Conservation (phyloP, 306 rosid species). For the Phaseolus lunatus region DNA sequence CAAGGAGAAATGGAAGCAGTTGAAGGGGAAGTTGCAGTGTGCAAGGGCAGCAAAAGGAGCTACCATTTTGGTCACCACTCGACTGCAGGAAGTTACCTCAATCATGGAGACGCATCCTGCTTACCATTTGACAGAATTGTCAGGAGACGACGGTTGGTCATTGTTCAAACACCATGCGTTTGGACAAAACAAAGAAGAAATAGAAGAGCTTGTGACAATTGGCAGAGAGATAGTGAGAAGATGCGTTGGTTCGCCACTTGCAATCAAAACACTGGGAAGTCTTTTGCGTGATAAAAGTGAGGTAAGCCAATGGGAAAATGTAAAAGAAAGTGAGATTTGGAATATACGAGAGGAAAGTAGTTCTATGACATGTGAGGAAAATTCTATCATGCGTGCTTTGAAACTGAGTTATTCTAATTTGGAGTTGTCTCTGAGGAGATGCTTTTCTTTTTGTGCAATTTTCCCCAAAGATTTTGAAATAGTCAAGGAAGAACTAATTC, state of each 20-base stretch:
- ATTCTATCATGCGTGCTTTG: neutral
- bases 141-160: too few relatives aligned
- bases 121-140: too few relatives aligned
- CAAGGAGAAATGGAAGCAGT: conserved; percentile 28
- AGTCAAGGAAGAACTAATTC: neutral
- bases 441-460: neutral
- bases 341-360: neutral
- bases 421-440: neutral
- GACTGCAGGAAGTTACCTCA: neutral
- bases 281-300: neutral
- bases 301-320: conserved; percentile 40
- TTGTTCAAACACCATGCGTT: conserved; percentile 42
- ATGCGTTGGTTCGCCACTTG: too few relatives aligned
- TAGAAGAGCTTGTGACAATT: neutral
- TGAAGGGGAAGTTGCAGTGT: conserved; percentile 19
- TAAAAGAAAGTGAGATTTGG: too few relatives aligned
- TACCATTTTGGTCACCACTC: conserved; percentile 45
- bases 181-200: neutral
- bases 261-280: too few relatives aligned
- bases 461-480: neutral
- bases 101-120: too few relatives aligned
- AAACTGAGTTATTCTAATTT: neutral
- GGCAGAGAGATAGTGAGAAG: too few relatives aligned
- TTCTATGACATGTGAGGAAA: neutral
- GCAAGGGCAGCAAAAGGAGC: conserved; percentile 44